phyloP scores from a whole-genome alignment of 352 stramenopile species.

The Globisporangium rhizosaccharum region DNA sequence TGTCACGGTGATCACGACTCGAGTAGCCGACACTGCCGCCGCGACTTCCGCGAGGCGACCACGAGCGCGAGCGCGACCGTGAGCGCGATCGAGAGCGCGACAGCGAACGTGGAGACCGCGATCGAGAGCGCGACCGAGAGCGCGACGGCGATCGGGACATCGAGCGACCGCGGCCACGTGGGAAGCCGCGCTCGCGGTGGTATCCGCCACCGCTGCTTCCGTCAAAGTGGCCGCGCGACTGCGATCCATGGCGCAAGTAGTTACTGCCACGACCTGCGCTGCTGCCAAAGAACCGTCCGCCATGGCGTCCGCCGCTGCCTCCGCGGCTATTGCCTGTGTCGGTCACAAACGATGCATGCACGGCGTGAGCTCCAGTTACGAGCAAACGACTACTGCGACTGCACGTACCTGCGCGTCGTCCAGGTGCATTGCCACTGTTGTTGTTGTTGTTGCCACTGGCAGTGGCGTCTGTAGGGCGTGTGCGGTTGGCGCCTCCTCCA shows the following conservation, averaged over 20 bases:
- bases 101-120: constrained; percentile 31
- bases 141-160: constrained; percentile 49
- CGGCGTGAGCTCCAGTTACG: neutral
- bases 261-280: constrained; percentile 12
- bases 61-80: constrained; percentile 38
- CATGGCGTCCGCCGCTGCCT: constrained; percentile 13
- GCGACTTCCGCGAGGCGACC: constrained; percentile 49
- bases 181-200: constrained; percentile 30
- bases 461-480: neutral
- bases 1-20: constrained; percentile 6
- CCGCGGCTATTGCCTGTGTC: constrained; percentile 1
- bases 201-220: constrained; percentile 10
- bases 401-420: neutral
- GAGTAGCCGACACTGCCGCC: constrained; percentile 21
- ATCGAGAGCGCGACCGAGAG: constrained; percentile 24
- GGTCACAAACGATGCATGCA: neutral
- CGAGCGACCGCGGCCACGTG: constrained; percentile 34
- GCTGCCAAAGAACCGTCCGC: constrained; percentile 10
- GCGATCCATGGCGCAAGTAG: constrained; percentile 26
- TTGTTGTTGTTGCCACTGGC: neutral
- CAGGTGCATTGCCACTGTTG: neutral
- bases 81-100: constrained; percentile 46
- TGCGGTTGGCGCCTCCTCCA: neutral
- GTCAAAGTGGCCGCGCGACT: constrained; percentile 22
- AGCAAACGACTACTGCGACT: neutral